phyloP scores from a whole-genome alignment of 2,329 filamentous ascomycete species.

The Claviceps cyperi region DNA sequence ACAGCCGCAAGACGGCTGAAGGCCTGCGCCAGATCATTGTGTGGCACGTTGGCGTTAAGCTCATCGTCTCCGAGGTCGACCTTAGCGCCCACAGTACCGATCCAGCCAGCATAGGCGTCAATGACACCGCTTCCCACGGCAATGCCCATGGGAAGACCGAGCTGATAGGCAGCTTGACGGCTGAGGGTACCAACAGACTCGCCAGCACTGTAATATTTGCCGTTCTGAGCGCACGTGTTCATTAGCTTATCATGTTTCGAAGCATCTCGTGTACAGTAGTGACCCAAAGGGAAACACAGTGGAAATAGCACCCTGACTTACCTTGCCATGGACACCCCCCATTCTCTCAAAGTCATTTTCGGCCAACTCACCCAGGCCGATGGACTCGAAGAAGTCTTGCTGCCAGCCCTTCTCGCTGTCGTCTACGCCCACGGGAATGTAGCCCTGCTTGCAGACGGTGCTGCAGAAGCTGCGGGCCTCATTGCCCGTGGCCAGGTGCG shows the following conservation, averaged over 20 bases:
- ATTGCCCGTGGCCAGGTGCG: conserved; percentile 82
- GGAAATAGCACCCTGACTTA: conserved; percentile 20
- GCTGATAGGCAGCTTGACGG: conserved; percentile 65
- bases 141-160: conserved; percentile 75
- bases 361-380: conserved; percentile 72
- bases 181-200: conserved; percentile 78
- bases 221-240: conserved; percentile 49
- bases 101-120: conserved; percentile 96
- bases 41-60: conserved; percentile 50
- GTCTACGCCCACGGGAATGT: conserved; percentile 90
- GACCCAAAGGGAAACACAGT: too few relatives aligned
- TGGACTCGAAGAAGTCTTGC: conserved; percentile 76
- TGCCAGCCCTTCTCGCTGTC: conserved; percentile 98
- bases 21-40: conserved; percentile 82
- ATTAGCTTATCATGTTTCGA: background rate
- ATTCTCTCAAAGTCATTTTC: conserved; percentile 85
- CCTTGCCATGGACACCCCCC: conserved; percentile 88
- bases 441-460: conserved; percentile 94
- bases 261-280: background rate
- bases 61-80: conserved; percentile 57
- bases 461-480: conserved; percentile 92
- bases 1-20: conserved; percentile 89
- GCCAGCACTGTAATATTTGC: conserved; percentile 78
- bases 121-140: conserved; percentile 94
- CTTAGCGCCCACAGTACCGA: conserved; percentile 96